A percentile compares a stretch with the other conserved stretches of the same genome.
Conservation (phyloP, 176 grass and related monocot genomes). For the Phragmites australis region DNA sequence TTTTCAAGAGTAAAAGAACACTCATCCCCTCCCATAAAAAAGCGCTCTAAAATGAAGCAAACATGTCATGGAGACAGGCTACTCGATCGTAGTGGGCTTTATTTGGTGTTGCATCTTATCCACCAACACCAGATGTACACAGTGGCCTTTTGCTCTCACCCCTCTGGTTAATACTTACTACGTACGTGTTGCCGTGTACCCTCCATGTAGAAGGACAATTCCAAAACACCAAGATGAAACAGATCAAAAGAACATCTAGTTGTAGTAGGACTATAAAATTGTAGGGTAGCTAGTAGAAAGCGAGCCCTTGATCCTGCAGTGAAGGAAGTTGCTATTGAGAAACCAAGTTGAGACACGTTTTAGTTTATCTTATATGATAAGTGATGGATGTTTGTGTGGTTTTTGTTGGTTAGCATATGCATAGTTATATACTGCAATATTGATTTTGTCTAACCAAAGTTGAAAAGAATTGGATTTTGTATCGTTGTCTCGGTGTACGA, state of each 20-base stretch:
- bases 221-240: background rate
- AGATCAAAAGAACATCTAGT: slow-evolving; percentile 19
- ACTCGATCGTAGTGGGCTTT: slow-evolving; percentile 32
- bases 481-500: no score
- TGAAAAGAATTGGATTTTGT: no score
- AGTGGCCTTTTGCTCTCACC: slow-evolving; percentile 34
- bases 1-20: background rate
- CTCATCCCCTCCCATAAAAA: background rate
- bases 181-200: no score
- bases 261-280: background rate
- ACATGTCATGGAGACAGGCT: slow-evolving; percentile 26
- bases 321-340: slow-evolving; percentile 30
- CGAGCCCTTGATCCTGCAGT: slow-evolving; percentile 38
- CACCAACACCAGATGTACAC: slow-evolving; percentile 34
- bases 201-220: background rate
- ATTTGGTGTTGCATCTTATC: slow-evolving; percentile 55
- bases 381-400: no score
- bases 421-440: no score
- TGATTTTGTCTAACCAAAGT: no score
- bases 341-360: no score
- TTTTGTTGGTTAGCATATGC: no score
- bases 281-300: slow-evolving; percentile 42
- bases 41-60: slow-evolving; percentile 9
- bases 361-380: no score
- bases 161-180: background rate